Evolutionary conservation across 139 green algal genomes (phyloP).

Genomic region (Nannochloris sp.): DNA sequence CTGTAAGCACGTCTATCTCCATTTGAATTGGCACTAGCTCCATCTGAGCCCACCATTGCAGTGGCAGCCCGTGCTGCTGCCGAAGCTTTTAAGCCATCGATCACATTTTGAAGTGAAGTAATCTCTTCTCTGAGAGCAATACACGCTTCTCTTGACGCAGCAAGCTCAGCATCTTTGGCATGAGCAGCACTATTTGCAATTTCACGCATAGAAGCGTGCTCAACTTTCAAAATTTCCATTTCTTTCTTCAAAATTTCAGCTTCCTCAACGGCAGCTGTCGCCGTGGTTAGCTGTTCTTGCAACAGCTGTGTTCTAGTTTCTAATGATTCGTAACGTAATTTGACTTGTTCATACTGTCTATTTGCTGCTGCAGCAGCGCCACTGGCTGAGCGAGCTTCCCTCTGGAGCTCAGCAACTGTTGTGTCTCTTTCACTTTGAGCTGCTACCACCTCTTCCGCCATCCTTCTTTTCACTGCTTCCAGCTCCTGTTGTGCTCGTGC

Average conservation of each 20-base stretch:
- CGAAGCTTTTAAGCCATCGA: slow-evolving; percentile 4
- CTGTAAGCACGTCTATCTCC: no score
- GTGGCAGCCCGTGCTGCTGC: background rate
- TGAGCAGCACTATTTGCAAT: background rate
- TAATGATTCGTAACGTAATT: slow-evolving; percentile 31
- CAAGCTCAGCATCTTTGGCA: slow-evolving; percentile 24
- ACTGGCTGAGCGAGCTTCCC: background rate
- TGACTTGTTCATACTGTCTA: slow-evolving; percentile 25
- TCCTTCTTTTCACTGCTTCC: background rate
- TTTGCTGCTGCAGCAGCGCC: slow-evolving; percentile 17
- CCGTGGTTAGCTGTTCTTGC: slow-evolving; percentile 1
- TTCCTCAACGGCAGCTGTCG: background rate
- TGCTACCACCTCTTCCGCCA: background rate
- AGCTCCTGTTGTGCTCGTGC: background rate
- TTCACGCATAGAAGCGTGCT: slow-evolving; percentile 12
- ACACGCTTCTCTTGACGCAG: slow-evolving; percentile 3
- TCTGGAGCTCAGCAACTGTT: slow-evolving; percentile 4
- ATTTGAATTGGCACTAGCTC: no score
- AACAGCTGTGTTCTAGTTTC: slow-evolving; percentile 16
- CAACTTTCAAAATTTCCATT: slow-evolving; percentile 6
- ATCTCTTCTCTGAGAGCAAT: slow-evolving; percentile 23
- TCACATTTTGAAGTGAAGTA: slow-evolving; percentile 1
- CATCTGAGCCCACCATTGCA: no score
- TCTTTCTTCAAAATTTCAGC: background rate
- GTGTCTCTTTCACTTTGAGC: slow-evolving; percentile 1